These are phyloP conservation scores for Amaranthus palmeri DNA, from an alignment of 148 eudicot species.

Conservation along the genomic window DNA sequence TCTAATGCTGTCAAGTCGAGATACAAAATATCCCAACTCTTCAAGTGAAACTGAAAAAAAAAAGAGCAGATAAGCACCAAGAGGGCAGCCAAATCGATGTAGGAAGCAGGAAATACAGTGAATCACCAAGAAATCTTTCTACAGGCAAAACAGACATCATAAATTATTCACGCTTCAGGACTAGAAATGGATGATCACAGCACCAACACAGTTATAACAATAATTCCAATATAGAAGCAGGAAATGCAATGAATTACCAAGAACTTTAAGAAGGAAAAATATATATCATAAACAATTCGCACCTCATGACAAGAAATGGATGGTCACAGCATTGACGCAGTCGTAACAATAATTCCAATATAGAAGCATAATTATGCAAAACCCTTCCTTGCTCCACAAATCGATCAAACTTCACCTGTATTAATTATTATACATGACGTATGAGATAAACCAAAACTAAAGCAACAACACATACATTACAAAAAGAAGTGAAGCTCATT, in stretches of 20 bases:
- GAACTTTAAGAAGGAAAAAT: not conserved
- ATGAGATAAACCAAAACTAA: slow-evolving; percentile 12
- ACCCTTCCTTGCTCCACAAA: slow-evolving; percentile 98
- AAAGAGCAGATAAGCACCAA: not conserved
- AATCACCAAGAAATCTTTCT: no score
- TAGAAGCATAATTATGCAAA: slow-evolving; percentile 95
- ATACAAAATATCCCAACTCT: not conserved
- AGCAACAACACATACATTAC: not conserved
- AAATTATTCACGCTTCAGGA: no score
- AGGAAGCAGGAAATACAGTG: no score
- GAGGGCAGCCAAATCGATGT: no score
- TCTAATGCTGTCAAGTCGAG: slow-evolving; percentile 2
- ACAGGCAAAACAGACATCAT: no score
- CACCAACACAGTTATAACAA: not conserved
- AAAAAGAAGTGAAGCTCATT: not conserved
- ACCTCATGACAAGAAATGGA: slow-evolving; percentile 99
- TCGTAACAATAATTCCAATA: slow-evolving; percentile 83
- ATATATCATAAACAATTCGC: slow-evolving; percentile 13
- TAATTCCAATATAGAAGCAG: not conserved
- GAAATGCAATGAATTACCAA: not conserved
- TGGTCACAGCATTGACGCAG: slow-evolving; percentile 99
- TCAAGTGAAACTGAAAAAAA: not conserved
- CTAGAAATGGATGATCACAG: not conserved
- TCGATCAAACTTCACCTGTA: slow-evolving; percentile 92
- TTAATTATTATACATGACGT: slow-evolving; percentile 11